Percentiles rank a stretch among this genome's conserved stretches.
Evolutionary conservation across 164 flowering plant species (phyloP).

Genomic region (Amborella trichopoda): DNA sequence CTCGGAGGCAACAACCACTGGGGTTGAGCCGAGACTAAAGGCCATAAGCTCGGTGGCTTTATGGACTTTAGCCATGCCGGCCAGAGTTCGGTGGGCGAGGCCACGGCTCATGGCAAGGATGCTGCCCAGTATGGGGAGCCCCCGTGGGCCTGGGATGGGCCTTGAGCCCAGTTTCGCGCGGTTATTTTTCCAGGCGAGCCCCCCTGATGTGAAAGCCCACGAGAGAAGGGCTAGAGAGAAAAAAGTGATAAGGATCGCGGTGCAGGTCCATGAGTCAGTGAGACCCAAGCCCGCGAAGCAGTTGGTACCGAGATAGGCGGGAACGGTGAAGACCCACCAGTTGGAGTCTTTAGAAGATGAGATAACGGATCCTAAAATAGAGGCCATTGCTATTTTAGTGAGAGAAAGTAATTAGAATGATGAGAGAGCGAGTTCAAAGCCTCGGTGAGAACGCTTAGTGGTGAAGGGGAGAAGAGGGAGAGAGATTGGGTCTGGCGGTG

Average conservation of each 20-base stretch:
- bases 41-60: constrained; percentile 48
- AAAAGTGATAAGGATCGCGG: constrained; percentile 11
- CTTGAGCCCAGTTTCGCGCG: constrained; percentile 23
- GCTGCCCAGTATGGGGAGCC: constrained; percentile 58
- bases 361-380: no score
- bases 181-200: constrained; percentile 54
- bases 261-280: constrained; percentile 12
- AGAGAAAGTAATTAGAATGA: no score
- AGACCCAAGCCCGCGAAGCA: no score
- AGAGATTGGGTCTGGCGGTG: no score
- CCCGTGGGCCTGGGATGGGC: constrained; percentile 47
- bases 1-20: constrained; percentile 43
- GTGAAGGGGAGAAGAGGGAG: no score
- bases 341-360: constrained; percentile 24
- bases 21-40: constrained; percentile 53
- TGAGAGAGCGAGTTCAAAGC: no score
- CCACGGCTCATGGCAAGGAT: constrained; percentile 31
- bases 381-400: no score
- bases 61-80: constrained; percentile 22
- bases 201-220: constrained; percentile 46
- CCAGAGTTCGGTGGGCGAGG: constrained; percentile 49
- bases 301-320: constrained; percentile 29
- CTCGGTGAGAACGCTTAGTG: no score
- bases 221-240: constrained; percentile 18
- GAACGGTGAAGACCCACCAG: constrained; percentile 50